Base-by-base conservation (phyloP, 805 yeast genomes). In the Wickerhamiella australiensis region DNA sequence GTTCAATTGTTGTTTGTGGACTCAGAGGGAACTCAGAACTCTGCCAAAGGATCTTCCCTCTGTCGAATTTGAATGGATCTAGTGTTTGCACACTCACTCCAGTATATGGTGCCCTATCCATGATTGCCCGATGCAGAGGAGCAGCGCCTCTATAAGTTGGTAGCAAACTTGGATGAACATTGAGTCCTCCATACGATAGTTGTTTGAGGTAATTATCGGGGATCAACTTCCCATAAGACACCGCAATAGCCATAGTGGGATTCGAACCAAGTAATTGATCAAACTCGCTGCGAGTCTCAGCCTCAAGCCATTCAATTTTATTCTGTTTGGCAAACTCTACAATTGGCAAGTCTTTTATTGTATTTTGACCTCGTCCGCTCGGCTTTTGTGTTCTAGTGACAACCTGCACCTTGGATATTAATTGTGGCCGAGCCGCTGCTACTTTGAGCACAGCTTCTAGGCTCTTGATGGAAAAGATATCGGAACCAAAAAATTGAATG, bases 11-110 rank as follows among this genome's bases (percentile, higher is more conserved):
- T 27, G 79, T 84, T 8, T 61, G 54, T 3, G 60, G 61, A 11
- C 18, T 11, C 1, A 85, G 68, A 0, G 60, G 56, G 0, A 77
- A 57, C 22, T 69, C 68, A 1, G 59, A 59, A 1, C 83, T 71
- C 54, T 82, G 94, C 15, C 70, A 63, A 2, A 92, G 61, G 0
- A 90, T 74, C 1, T 71, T 68, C 1, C 98, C 98, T 29, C 68
- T 70, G 57, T 92, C 98, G 59, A 92, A 92, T 60, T 78, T 74
- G 0, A 82, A 73, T 0, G 96, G 96, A 60, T 92, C 95, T 21
- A 92, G 65, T 0, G 95, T 85, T 62, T 92, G 98, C 0, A 92
- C 75, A 0, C 96, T 77, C 15, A 86, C 94, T 0, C 97, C 98
- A 0, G 96, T 82, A 15, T 44, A 52, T 0, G 54, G 31, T 55